A percentile compares a stretch with the other conserved stretches of the same genome.
Conservation (phyloP, 805 yeast genomes). For the Ogataea trehaloabstinens region DNA sequence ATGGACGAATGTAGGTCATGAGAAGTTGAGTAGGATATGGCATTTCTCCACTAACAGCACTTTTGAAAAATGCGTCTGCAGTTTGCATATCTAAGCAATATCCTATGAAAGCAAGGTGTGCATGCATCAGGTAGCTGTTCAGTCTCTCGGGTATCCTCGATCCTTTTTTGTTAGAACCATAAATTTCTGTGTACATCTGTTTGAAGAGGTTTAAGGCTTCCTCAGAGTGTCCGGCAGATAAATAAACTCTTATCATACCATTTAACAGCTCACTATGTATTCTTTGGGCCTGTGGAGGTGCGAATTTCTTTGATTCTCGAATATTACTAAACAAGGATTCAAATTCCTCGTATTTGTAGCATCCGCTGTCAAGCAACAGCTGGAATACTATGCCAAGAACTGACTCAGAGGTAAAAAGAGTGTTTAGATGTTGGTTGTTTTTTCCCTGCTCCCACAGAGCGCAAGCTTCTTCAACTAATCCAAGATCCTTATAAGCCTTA, state of each 20-base stretch:
- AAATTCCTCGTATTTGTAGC: constrained; percentile 58
- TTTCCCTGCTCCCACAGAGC: constrained; percentile 66
- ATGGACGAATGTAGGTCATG: constrained; percentile 66
- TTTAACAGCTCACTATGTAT: constrained; percentile 49
- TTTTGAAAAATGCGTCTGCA: constrained; percentile 71
- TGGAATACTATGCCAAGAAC: constrained; percentile 71
- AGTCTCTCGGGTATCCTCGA: constrained; percentile 28
- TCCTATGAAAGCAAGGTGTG: constrained; percentile 77
- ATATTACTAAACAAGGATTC: constrained; percentile 46
- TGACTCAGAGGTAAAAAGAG: constrained; percentile 54
- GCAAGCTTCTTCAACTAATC: constrained; percentile 59
- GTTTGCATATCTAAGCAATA: constrained; percentile 67
- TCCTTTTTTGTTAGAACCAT: constrained; percentile 25
- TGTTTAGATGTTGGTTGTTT: constrained; percentile 36
- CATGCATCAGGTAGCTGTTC: constrained; percentile 58
- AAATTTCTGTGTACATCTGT: constrained; percentile 51
- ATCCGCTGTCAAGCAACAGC: constrained; percentile 57
- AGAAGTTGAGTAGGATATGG: constrained; percentile 72
- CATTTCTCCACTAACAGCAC: constrained; percentile 61
- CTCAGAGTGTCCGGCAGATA: constrained; percentile 59
- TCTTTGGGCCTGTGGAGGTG: constrained; percentile 8
- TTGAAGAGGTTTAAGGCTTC: constrained; percentile 64
- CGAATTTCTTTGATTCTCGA: constrained; percentile 25
- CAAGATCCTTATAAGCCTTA: constrained; percentile 57
- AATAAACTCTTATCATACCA: constrained; percentile 72